Conservation (phyloP, 2,329 filamentous ascomycete genomes). For the Sporothrix variecibatus region DNA sequence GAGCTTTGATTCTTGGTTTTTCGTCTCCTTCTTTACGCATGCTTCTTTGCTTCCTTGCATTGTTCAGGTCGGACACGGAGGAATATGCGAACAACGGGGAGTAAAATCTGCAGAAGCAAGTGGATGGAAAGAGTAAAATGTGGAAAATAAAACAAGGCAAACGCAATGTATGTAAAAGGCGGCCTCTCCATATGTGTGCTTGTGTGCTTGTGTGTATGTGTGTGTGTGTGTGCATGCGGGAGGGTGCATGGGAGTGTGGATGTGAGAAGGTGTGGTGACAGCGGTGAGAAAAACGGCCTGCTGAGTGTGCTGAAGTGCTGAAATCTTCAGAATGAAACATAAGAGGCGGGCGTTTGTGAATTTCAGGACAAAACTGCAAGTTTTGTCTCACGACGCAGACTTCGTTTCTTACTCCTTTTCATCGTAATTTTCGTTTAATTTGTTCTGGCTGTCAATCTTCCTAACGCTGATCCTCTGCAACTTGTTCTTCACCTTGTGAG, state of each 20-base stretch:
- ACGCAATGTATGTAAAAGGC: background rate
- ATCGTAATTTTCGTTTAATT: background rate
- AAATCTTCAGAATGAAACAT: background rate
- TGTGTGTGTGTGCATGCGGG: background rate
- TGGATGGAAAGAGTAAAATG: background rate
- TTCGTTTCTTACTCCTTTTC: background rate
- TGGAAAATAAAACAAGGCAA: background rate
- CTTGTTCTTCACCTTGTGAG: background rate
- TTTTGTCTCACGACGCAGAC: background rate
- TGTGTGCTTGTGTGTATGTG: background rate
- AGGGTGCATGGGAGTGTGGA: background rate
- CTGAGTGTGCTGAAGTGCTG: background rate
- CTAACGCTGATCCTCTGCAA: background rate
- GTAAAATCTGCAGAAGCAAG: background rate
- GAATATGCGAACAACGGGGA: background rate
- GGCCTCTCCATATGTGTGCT: background rate
- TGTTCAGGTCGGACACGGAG: background rate
- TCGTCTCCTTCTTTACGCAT: background rate
- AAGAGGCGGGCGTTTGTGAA: background rate
- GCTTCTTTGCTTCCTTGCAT: background rate
- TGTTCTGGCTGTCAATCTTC: background rate
- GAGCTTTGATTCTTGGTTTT: background rate
- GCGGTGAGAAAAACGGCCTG: background rate
- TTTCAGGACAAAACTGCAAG: background rate
- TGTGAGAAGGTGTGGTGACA: background rate